Evolutionary conservation across 1,284 basidiomycete genomes (phyloP).

Genomic region (Ganoderma leucocontextum): DNA sequence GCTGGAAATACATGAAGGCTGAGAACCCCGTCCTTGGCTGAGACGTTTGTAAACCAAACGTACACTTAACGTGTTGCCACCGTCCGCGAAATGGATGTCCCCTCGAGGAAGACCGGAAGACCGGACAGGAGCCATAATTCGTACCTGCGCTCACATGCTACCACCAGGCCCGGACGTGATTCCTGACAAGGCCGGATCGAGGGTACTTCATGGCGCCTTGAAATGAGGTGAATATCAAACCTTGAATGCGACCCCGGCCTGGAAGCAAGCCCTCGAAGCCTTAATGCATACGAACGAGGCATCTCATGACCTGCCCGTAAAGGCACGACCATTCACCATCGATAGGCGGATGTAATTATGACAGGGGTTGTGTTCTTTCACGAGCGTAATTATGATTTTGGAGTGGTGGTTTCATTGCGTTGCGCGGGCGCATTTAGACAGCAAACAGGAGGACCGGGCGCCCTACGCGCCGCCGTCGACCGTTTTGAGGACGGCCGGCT

Average conservation of each 20-base stretch:
- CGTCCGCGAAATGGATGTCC: not conserved
- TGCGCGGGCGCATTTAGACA: not conserved
- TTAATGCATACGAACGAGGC: not conserved
- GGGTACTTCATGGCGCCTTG: not conserved
- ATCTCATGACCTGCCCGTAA: not conserved
- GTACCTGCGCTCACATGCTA: not conserved
- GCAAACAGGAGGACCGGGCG: conserved; percentile 27
- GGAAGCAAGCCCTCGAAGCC: not conserved
- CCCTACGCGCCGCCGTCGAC: conserved; percentile 82
- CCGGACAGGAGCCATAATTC: not conserved
- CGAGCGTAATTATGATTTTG: not conserved
- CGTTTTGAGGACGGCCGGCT: conserved; percentile 88
- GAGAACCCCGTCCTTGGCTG: not conserved
- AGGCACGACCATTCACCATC: not conserved
- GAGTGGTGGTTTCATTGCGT: not conserved
- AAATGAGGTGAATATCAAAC: not conserved
- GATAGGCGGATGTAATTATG: not conserved
- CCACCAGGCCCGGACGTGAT: not conserved
- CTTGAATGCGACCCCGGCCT: not conserved
- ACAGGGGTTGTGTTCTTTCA: not conserved
- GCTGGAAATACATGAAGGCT: conserved; percentile 13
- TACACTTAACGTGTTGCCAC: conserved; percentile 17
- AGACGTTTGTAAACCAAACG: conserved; percentile 15
- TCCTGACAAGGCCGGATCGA: conserved; percentile 3
- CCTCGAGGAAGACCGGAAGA: not conserved